phyloP scores from a whole-genome alignment of 2,329 filamentous ascomycete species.

The Dothideomycetes sp. region DNA sequence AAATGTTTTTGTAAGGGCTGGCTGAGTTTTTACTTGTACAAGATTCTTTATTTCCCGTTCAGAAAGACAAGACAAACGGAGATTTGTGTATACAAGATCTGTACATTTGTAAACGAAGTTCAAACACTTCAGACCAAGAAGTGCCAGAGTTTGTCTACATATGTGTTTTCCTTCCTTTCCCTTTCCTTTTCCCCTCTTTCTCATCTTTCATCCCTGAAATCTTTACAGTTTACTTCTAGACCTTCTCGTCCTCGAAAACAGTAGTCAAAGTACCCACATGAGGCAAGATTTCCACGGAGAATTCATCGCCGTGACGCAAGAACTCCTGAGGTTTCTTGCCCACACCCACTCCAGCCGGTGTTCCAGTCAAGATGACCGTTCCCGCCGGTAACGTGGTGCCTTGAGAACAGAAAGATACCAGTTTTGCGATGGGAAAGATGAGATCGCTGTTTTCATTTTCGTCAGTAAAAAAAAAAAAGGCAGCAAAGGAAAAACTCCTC shows the following conservation, averaged over 20 bases:
- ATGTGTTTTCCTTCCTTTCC: too few relatives aligned
- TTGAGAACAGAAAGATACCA: slow-evolving; percentile 32
- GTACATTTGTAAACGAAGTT: too few relatives aligned
- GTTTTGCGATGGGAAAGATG: slow-evolving; percentile 44
- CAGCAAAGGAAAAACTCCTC: not conserved
- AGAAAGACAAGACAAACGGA: too few relatives aligned
- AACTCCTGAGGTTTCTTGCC: slow-evolving; percentile 34
- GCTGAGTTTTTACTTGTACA: too few relatives aligned
- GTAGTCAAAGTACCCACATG: slow-evolving; percentile 42
- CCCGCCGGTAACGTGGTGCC: slow-evolving; percentile 35
- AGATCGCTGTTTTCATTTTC: slow-evolving; percentile 35
- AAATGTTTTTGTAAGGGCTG: too few relatives aligned
- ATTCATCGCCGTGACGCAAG: slow-evolving; percentile 38
- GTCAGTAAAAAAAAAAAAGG: slow-evolving; percentile 10
- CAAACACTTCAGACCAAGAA: too few relatives aligned
- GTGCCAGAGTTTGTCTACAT: too few relatives aligned
- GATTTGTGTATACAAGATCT: too few relatives aligned
- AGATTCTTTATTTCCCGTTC: too few relatives aligned
- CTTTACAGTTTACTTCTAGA: too few relatives aligned
- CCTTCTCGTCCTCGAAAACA: slow-evolving; percentile 29
- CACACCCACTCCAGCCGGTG: slow-evolving; percentile 34
- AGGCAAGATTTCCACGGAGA: slow-evolving; percentile 41
- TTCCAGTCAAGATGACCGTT: slow-evolving; percentile 37
- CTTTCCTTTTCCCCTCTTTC: too few relatives aligned
- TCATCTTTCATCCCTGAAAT: too few relatives aligned